phyloP scores from a whole-genome alignment of 208 protist species.

The Phytomonas sp. region DNA sequence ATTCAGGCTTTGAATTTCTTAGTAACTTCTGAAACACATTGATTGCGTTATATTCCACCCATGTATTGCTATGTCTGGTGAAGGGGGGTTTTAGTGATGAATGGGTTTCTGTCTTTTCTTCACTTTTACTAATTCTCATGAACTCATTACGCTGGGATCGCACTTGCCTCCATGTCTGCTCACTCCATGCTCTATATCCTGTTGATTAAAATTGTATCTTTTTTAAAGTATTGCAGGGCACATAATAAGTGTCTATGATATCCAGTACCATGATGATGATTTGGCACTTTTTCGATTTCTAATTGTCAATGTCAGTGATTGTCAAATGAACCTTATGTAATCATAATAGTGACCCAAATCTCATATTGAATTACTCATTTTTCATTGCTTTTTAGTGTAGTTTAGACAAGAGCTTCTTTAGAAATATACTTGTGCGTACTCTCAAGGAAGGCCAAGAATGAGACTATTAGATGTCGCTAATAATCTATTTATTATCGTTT shows the following conservation, averaged over 20 bases:
- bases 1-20: neutral
- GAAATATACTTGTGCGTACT: neutral
- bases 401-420: neutral
- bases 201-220: neutral
- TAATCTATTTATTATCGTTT: neutral
- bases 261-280: neutral
- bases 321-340: neutral
- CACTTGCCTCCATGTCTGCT: neutral
- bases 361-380: slow-evolving; percentile 9
- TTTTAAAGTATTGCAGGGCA: neutral
- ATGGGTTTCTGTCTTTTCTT: neutral
- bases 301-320: neutral
- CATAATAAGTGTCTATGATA: neutral
- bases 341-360: neutral
- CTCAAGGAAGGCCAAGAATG: neutral
- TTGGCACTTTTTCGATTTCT: neutral
- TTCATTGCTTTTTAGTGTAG: slow-evolving; percentile 11
- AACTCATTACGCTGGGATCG: neutral
- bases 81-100: neutral
- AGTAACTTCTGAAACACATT: neutral
- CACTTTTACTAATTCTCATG: neutral
- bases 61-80: neutral
- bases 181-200: neutral
- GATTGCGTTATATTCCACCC: neutral
- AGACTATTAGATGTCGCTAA: neutral